Evolutionary conservation across 306 rosid species (phyloP).

Genomic region (Psophocarpus tetragonolobus): DNA sequence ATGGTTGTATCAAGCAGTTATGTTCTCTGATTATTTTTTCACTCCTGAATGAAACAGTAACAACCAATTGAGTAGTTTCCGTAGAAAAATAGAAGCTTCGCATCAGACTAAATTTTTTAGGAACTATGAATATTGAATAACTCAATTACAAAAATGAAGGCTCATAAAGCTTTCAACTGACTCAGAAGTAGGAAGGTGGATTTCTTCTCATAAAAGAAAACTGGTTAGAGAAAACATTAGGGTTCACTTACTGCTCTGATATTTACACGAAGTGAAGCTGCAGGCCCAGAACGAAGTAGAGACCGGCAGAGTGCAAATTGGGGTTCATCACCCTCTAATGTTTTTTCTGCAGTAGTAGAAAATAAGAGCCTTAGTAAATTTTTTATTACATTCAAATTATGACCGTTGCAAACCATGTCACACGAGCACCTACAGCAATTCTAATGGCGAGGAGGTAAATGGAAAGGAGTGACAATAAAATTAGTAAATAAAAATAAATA

Average conservation of each 20-base stretch:
- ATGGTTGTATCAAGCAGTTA: constrained; percentile 11
- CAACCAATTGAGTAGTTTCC: neutral
- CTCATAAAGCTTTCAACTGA: constrained; percentile 16
- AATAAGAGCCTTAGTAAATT: constrained; percentile 25
- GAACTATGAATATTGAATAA: neutral
- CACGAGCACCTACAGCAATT: neutral
- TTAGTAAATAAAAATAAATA: neutral
- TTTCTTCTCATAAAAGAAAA: neutral
- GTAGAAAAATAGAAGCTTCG: neutral
- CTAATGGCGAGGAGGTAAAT: neutral
- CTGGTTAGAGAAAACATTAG: neutral
- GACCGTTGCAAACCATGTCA: neutral
- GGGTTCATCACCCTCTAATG: constrained; percentile 66
- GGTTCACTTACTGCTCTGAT: constrained; percentile 75
- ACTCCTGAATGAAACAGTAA: neutral
- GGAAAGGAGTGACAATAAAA: constrained; percentile 8
- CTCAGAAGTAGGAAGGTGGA: neutral
- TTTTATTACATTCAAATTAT: constrained; percentile 21
- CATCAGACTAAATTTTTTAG: neutral
- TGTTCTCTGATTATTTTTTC: neutral
- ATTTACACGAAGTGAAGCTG: constrained; percentile 80
- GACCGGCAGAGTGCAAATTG: constrained; percentile 72
- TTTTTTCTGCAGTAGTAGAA: constrained; percentile 49
- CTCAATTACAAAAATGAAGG: constrained; percentile 9
- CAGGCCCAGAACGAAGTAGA: constrained; percentile 86